A percentile compares a stretch with the other conserved stretches of the same genome.
Evolutionary conservation across 352 stramenopile genomes (phyloP).

Genomic region (Peronosclerospora sorghi): DNA sequence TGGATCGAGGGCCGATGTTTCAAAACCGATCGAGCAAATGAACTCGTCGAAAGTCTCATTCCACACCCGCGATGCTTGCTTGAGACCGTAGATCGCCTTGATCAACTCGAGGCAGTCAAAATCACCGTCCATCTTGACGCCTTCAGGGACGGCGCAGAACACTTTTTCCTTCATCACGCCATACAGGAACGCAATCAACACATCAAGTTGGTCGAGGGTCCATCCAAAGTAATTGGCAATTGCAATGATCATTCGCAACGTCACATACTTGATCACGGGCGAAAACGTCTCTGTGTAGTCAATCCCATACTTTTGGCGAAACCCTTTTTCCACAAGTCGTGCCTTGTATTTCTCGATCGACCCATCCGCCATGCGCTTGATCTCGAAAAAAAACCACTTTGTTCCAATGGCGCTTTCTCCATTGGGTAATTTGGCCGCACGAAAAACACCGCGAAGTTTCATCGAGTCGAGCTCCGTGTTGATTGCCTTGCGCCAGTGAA

Average conservation of each 20-base stretch:
- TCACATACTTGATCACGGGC: not conserved
- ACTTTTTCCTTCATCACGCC: conserved; percentile 3
- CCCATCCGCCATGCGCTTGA: conserved; percentile 21
- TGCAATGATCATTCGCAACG: not conserved
- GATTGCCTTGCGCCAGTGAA: conserved; percentile 9
- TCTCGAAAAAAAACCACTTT: conserved; percentile 31
- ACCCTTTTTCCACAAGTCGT: not conserved
- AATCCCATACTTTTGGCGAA: conserved; percentile 20
- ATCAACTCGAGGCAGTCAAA: conserved; percentile 1
- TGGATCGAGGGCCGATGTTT: not conserved
- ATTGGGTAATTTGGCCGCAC: conserved; percentile 1
- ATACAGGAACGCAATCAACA: conserved; percentile 1
- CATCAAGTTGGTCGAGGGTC: conserved; percentile 1
- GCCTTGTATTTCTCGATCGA: conserved; percentile 25
- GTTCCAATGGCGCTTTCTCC: conserved; percentile 4
- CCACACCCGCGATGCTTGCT: conserved; percentile 3
- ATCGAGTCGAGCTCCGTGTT: conserved; percentile 3
- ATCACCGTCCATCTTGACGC: too few species aligned
- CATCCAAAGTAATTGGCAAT: not conserved
- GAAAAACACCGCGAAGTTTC: conserved; percentile 1
- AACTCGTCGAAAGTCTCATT: conserved; percentile 4
- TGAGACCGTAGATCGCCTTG: conserved; percentile 2
- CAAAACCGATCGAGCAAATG: too few species aligned
- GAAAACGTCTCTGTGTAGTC: conserved; percentile 11
- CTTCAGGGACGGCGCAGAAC: not conserved